Evolutionary conservation across 2,329 filamentous ascomycete genomes (phyloP), one percentile per base, ranked within the genome.

Genomic region (Pestalotiopsis sp.): DNA sequence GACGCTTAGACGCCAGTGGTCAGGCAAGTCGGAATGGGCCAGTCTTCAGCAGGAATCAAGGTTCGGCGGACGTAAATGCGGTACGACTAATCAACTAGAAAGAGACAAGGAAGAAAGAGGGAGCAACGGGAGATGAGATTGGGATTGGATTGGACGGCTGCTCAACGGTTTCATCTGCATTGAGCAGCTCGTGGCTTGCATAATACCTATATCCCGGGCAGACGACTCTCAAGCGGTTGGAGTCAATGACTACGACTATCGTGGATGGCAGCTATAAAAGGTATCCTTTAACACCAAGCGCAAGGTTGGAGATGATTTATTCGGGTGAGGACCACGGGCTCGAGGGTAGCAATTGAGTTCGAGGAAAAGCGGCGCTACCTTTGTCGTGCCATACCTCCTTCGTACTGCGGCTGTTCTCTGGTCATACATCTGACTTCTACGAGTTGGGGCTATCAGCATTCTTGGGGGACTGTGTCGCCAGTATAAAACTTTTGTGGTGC

Each of bases 211-310:
- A 52, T 23, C n/a, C 45, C n/a, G 31, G 31, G 31, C 31, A 36
- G 31, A 36, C 31, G 7, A 52, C n/a, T 52, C 41, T 49, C 41
- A 49, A 49, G 41, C 41, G 41, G 41, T n/a, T 49, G 41, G 41
- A 45, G 13, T n/a, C 45, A 52, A 7, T 52, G 38, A 38, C 12
- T 31, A 41, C 38, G 14, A 36, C 41, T 52, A 52, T 52, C 23
- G 61, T 64, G 61, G 61, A 45, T 64, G 36, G 61, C 40, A 49
- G 61, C 38, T 23, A 64, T 49, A 6, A 64, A 49, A 23, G 14
- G 40, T 45, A 25, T 14, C 27, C 17, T 52, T 36, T 36, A 9
- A 36, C 45, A 52, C 45, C 45, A 52, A 9, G 31, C 31, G 31
- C 31, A 36, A 52, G 17, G 45, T 52, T 17, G 45, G 20, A 20